Base-by-base conservation (phyloP, 2,329 filamentous ascomycete genomes). In the Sphaerulina musiva region DNA sequence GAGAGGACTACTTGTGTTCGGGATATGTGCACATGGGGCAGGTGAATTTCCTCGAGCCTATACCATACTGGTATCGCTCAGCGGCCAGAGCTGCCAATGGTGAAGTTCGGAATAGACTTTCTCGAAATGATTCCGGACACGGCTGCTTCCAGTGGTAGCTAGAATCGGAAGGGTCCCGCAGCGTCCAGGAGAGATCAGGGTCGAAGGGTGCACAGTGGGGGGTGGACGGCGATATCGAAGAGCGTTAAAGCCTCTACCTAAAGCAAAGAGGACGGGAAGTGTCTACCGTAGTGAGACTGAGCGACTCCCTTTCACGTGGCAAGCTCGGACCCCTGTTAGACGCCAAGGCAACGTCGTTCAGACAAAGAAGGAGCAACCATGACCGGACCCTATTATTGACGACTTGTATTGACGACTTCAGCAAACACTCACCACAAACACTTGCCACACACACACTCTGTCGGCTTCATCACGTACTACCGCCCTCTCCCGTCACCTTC, bases 371-470 rank as follows among this genome's bases (percentile, higher is more conserved):
- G 42, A 44, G 42, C 23, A 26, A 14, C 36, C 40, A 23, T 14
- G n/a, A 9, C 5, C 11, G 12, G 14, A 9, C 40, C 17, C 40
- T 10, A 42, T 23, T 17, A 31, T 39, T 39, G 48, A 39, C 46
- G 26, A 29, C 26, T 29, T 29, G 26, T 29, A 7, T 29, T 7
- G 26, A 29, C 26, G 26, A 23, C 38, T 44, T 29, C 46, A 49
- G 40, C 34, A 51, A 40, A 51, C 55, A 46, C 44, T 23, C 45
- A 53, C 51, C 45, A 34, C 52, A 46, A 29, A 29, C 47, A 29
- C 20, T 20, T 20, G 20, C 20, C 20, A 20, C 20, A 20, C 20
- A 20, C 20, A 20, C 20, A 2, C 20, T 3, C 48, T 38, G 32
- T 44, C 39, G 42, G 26, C 43, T 23, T 23, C 50, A 48, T 17